Conservation (phyloP, 225 moss, liverwort and hornwort genomes). For the Takakia lepidozioides region DNA sequence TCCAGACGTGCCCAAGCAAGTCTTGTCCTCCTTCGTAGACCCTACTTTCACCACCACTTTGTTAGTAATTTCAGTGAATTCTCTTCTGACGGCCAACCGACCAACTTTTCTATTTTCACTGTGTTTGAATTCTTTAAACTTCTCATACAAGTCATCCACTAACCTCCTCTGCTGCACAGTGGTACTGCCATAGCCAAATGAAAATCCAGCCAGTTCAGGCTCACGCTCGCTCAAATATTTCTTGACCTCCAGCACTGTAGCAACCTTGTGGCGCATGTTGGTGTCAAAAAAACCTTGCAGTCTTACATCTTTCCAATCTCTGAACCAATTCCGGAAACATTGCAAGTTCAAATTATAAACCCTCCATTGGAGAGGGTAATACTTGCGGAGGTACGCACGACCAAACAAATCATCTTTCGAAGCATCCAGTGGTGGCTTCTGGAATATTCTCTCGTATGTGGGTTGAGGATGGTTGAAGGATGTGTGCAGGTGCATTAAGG, state of each 20-base stretch:
- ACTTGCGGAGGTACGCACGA: background rate
- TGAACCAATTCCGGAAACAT: background rate
- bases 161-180: background rate
- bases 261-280: background rate
- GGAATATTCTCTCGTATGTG: background rate
- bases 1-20: too few species aligned
- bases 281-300: conserved; percentile 1
- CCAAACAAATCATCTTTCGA: background rate
- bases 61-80: too few species aligned
- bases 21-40: too few species aligned
- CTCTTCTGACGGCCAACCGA: too few species aligned
- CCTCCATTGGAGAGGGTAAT: background rate
- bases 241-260: background rate
- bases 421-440: background rate
- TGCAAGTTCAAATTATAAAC: background rate
- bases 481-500: background rate
- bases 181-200: background rate
- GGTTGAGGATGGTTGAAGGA: background rate
- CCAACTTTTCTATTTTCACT: background rate
- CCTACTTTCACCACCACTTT: too few species aligned
- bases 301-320: background rate
- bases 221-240: background rate
- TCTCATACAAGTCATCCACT: too few species aligned
- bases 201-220: background rate
- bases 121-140: background rate